These are phyloP conservation scores for Orbilia ellipsospora DNA, from an alignment of 2,329 filamentous ascomycete genomes.

Conservation along the genomic window DNA sequence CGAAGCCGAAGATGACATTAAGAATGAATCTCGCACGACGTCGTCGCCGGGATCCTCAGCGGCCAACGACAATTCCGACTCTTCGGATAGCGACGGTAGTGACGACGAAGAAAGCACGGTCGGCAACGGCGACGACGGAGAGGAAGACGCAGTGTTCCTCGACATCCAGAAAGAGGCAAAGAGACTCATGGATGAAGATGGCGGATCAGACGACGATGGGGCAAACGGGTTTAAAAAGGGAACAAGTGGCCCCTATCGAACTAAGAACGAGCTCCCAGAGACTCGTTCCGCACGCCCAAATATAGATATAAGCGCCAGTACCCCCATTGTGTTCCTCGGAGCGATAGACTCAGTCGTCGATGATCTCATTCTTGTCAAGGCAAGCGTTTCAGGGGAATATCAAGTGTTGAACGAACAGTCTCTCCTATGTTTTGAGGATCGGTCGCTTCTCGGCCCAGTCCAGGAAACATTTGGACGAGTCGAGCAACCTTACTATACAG, in stretches of 20 bases:
- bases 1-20: conserved; percentile 61
- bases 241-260: conserved; percentile 71
- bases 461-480: conserved; percentile 87
- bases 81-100: conserved; percentile 65
- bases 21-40: conserved; percentile 12
- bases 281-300: conserved; percentile 68
- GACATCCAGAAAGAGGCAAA: conserved; percentile 82
- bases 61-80: conserved; percentile 60
- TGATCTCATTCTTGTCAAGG: conserved; percentile 80
- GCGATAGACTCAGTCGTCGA: conserved; percentile 80
- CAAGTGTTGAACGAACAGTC: conserved; percentile 86
- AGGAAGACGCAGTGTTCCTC: conserved; percentile 72
- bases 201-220: conserved; percentile 80
- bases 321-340: conserved; percentile 80
- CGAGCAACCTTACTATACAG: conserved; percentile 84
- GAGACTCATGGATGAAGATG: conserved; percentile 85
- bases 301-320: conserved; percentile 79
- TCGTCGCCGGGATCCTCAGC: conserved; percentile 68
- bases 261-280: conserved; percentile 79
- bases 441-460: conserved; percentile 82
- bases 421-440: conserved; percentile 80
- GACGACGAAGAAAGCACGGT: conserved; percentile 67
- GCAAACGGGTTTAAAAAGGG: conserved; percentile 65
- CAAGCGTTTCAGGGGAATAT: conserved; percentile 80
- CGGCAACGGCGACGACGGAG: conserved; percentile 68